Evolutionary conservation across 2,329 filamentous ascomycete species (phyloP).

Genomic region (Seiridium cupressi): DNA sequence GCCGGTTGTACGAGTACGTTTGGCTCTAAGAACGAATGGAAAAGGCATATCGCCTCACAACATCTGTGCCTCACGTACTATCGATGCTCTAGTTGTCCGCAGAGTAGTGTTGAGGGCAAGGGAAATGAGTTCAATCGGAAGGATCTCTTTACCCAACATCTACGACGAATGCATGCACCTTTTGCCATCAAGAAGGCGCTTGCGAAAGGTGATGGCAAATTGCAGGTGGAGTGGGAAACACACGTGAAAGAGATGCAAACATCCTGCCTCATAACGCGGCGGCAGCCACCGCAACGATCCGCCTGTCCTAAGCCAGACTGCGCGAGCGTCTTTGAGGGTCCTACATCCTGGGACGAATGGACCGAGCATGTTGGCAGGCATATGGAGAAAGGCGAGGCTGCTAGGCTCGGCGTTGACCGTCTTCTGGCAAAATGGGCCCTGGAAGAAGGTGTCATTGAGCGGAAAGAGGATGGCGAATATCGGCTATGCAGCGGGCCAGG

Average conservation of each 20-base stretch:
- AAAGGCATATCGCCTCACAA: slow-evolving; percentile 87
- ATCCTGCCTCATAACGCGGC: slow-evolving; percentile 69
- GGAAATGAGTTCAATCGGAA: slow-evolving; percentile 82
- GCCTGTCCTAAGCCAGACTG: slow-evolving; percentile 74
- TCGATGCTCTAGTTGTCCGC: slow-evolving; percentile 60
- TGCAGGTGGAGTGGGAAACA: slow-evolving; percentile 62
- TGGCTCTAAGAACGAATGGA: slow-evolving; percentile 96
- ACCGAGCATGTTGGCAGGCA: slow-evolving; percentile 92
- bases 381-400: slow-evolving; percentile 71
- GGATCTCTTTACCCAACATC: slow-evolving; percentile 91
- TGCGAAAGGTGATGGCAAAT: slow-evolving; percentile 55
- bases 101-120: slow-evolving; percentile 40
- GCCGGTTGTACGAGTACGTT: slow-evolving; percentile 85
- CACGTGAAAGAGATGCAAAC: slow-evolving; percentile 69
- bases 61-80: slow-evolving; percentile 73
- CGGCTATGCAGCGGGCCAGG: slow-evolving; percentile 46
- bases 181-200: slow-evolving; percentile 60
- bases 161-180: slow-evolving; percentile 88
- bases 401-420: slow-evolving; percentile 54
- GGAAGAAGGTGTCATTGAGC: slow-evolving; percentile 62
- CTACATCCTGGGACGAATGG: slow-evolving; percentile 80
- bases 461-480: slow-evolving; percentile 54
- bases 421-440: slow-evolving; percentile 61
- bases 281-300: slow-evolving; percentile 68
- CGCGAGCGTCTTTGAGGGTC: slow-evolving; percentile 65